phyloP scores from a whole-genome alignment of 148 eudicot species.

The Fagopyrum esculentum region DNA sequence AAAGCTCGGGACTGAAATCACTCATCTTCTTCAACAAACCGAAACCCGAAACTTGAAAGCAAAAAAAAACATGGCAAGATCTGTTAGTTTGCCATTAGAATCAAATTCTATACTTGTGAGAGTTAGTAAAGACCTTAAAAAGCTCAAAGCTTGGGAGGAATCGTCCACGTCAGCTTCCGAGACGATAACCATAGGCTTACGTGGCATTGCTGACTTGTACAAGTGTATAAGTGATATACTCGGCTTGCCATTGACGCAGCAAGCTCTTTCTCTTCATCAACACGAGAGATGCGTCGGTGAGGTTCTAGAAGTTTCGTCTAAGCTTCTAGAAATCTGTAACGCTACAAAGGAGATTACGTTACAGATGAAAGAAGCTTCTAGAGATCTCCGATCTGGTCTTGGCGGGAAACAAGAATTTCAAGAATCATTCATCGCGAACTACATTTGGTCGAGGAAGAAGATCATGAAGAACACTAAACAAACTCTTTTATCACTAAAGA shows the following conservation, averaged over 20 bases:
- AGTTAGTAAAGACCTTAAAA: constrained; percentile 14
- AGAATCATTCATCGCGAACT: constrained; percentile 22
- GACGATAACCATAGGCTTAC: constrained; percentile 26
- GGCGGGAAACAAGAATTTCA: constrained; percentile 26
- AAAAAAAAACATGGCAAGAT: neutral
- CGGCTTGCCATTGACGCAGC: constrained; percentile 31
- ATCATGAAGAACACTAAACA: constrained; percentile 28
- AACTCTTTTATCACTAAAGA: constrained; percentile 23
- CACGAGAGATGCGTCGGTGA: constrained; percentile 28
- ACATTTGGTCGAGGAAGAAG: constrained; percentile 29
- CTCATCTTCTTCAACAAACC: neutral
- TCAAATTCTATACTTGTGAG: neutral
- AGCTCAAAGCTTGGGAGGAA: constrained; percentile 34
- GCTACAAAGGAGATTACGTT: constrained; percentile 24
- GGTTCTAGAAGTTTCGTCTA: constrained; percentile 30
- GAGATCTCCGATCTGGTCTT: constrained; percentile 32
- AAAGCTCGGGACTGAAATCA: neutral
- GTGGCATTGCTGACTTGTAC: constrained; percentile 35
- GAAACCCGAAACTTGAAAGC: neutral
- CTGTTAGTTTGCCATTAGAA: neutral
- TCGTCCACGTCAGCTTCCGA: constrained; percentile 23
- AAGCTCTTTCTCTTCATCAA: constrained; percentile 28
- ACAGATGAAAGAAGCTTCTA: constrained; percentile 27
- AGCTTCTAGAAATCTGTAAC: constrained; percentile 42
- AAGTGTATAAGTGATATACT: constrained; percentile 36